Evolutionary conservation across 352 stramenopile genomes (phyloP), one percentile per base, ranked within the genome.

Genomic region (Blastocystis sp.): DNA sequence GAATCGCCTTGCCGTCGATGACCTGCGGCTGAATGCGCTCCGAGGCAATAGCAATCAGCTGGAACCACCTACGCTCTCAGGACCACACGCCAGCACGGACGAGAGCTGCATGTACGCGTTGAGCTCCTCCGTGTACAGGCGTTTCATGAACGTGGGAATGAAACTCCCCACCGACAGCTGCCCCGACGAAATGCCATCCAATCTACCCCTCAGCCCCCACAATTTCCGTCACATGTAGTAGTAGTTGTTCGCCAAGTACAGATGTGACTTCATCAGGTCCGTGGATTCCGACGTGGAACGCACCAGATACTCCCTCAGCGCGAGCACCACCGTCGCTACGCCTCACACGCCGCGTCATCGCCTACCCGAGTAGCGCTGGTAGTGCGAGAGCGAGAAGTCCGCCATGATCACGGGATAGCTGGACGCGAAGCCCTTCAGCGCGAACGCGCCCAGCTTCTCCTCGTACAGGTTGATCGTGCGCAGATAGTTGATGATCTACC

Each of bases 401-500:
- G 55, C 41, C 74, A 67, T 26, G 21, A 85, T 45, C 26, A 67
- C 74, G 1, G 74, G 55, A 24, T 67, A 61, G 24, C 21, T 33
- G 2, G 41, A 67, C 59, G 55, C 35, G 55, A 69, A 85, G 19
- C 60, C 31, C 19, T 29, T 41, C 51, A 85, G 61, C 37, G 55
- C 74, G 26, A 51, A 69, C 9, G 41, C 12, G 45, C 50, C 45
- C 74, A 85, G 51, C 61, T 85, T 62, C 10, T 69, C 55, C 45
- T 50, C 33, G 31, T 51, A 85, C 0, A 9, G 41, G 37, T 51
- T 69, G 45, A 85, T 69, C 26, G 51, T 67, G 21, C 74, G 74
- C 21, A 85, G 51, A 41, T 85, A 85, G 61, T 85, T 85, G 3
- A 66, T 24, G 60, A 85, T 85, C 74, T 85, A 74, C 33, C 33